Evolutionary conservation across 1,284 basidiomycete species (phyloP).

Genomic region (Agroathelia rolfsii): DNA sequence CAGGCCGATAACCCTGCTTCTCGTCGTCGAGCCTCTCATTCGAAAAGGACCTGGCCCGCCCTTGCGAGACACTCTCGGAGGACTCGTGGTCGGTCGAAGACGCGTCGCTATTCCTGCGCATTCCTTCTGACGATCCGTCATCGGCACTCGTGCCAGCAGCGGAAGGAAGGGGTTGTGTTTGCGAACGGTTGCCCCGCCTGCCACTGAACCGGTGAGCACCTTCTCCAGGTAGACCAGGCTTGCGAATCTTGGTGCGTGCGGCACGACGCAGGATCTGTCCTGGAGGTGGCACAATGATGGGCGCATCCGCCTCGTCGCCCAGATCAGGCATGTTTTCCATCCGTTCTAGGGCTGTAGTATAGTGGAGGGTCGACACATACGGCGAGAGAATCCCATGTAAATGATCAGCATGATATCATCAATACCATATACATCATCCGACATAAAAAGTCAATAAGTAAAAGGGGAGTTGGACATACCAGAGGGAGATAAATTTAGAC

Average conservation of each 20-base stretch:
- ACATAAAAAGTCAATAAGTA: too few species aligned
- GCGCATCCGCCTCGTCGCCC: slow-evolving; percentile 75
- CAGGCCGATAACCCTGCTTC: slow-evolving; percentile 33
- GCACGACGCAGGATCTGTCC: slow-evolving; percentile 86
- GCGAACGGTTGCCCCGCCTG: slow-evolving; percentile 33
- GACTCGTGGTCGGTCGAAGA: slow-evolving; percentile 44
- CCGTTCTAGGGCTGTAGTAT: slow-evolving; percentile 57
- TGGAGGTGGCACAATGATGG: slow-evolving; percentile 82
- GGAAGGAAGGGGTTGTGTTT: slow-evolving; percentile 25
- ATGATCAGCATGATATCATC: too few species aligned
- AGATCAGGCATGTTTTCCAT: slow-evolving; percentile 58
- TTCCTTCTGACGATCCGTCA: too few species aligned
- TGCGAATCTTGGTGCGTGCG: slow-evolving; percentile 92
- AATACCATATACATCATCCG: too few species aligned
- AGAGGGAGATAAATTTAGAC: slow-evolving; percentile 77
- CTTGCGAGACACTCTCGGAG: slow-evolving; percentile 32
- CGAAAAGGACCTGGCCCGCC: slow-evolving; percentile 14
- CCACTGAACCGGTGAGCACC: slow-evolving; percentile 73
- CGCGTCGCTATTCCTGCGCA: slow-evolving; percentile 49
- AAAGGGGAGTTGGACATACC: slow-evolving; percentile 43
- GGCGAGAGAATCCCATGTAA: too few species aligned
- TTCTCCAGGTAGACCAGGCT: slow-evolving; percentile 68
- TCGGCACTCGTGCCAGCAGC: slow-evolving; percentile 15
- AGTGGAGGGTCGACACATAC: slow-evolving; percentile 9
- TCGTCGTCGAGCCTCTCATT: slow-evolving; percentile 12